phyloP scores from a whole-genome alignment of 208 protist genomes.

The Leishmania gerbilli region DNA sequence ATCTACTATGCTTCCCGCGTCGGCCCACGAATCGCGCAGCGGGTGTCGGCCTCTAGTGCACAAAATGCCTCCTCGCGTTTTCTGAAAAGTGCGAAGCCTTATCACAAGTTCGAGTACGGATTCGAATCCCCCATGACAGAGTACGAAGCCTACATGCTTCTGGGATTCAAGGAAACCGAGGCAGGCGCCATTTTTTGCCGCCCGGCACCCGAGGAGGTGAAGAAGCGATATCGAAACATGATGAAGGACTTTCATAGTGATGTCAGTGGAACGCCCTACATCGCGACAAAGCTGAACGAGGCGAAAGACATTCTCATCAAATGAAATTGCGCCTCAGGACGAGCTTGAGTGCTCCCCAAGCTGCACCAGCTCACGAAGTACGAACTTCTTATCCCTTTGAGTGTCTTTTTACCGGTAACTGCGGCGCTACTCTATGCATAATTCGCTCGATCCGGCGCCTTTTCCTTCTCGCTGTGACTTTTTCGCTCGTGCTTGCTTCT shows the following conservation, averaged over 20 bases:
- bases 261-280: constrained; percentile 65
- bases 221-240: constrained; percentile 58
- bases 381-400: background rate
- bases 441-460: background rate
- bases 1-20: constrained; percentile 58
- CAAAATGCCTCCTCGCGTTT: constrained; percentile 6
- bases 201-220: constrained; percentile 62
- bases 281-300: constrained; percentile 86
- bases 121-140: constrained; percentile 70
- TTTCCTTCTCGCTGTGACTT: background rate
- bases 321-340: constrained; percentile 12
- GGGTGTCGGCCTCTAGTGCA: constrained; percentile 27
- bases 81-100: constrained; percentile 23
- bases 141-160: constrained; percentile 63
- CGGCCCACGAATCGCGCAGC: constrained; percentile 54
- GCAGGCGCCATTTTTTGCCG: constrained; percentile 27
- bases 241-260: constrained; percentile 86
- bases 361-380: background rate
- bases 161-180: constrained; percentile 56
- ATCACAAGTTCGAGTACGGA: constrained; percentile 63
- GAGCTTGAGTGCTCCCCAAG: background rate
- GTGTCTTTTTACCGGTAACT: background rate
- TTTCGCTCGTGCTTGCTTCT: background rate
- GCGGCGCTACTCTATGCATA: background rate
- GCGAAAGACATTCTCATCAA: constrained; percentile 62